phyloP scores from a whole-genome alignment of 140 eudicot species.

The Stevia rebaudiana region DNA sequence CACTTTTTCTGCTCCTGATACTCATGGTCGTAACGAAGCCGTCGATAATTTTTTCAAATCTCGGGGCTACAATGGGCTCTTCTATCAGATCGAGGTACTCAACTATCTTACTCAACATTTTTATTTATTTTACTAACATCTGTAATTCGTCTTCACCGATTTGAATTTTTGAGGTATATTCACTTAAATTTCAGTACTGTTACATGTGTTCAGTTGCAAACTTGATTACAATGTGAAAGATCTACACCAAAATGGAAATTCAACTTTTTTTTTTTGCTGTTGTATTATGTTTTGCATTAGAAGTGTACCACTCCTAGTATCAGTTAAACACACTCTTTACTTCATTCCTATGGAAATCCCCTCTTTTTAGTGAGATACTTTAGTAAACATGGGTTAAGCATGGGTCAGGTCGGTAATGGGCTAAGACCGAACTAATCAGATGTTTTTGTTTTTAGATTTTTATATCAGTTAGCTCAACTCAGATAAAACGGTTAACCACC shows the following conservation, averaged over 20 bases:
- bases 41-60: constrained; percentile 58
- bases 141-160: background rate
- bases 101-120: background rate
- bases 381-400: background rate
- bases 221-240: background rate
- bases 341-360: background rate
- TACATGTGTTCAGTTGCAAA: background rate
- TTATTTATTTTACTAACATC: background rate
- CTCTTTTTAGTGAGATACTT: background rate
- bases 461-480: too few species aligned
- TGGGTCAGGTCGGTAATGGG: too few species aligned
- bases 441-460: too few species aligned
- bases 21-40: constrained; percentile 61
- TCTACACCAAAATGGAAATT: background rate
- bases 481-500: too few species aligned
- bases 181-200: background rate
- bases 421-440: too few species aligned
- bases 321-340: background rate
- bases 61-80: constrained; percentile 59
- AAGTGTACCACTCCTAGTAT: background rate
- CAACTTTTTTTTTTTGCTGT: background rate
- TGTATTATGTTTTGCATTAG: background rate
- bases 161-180: background rate
- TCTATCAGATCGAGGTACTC: constrained; percentile 84
- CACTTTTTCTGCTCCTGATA: constrained; percentile 21